phyloP scores from a whole-genome alignment of 495 filamentous ascomycete genomes.

The Evernia prunastri region DNA sequence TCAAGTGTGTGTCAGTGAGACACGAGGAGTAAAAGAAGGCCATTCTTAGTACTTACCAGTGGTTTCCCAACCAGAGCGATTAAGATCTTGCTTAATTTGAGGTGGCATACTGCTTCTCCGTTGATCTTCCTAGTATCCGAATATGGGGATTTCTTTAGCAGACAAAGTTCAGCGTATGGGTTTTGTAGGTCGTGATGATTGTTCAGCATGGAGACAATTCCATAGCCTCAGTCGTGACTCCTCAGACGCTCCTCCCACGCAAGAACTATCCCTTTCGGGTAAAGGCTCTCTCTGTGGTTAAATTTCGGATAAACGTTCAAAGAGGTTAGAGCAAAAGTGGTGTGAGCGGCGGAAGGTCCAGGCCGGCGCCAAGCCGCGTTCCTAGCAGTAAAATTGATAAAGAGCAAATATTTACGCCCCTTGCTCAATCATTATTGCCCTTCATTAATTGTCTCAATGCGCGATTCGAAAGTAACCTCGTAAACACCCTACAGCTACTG shows the following conservation, averaged over 20 bases:
- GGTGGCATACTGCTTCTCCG: constrained; percentile 46
- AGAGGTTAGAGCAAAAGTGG: not conserved
- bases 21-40: constrained; percentile 36
- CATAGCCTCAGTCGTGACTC: too few species aligned
- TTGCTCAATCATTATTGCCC: not conserved
- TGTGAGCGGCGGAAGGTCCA: not conserved
- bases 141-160: not conserved
- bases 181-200: not conserved
- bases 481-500: not conserved
- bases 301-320: too few species aligned
- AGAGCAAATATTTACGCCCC: not conserved
- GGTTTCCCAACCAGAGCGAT: constrained; percentile 91
- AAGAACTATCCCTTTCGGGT: too few species aligned
- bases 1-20: constrained; percentile 8
- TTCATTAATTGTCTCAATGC: too few species aligned
- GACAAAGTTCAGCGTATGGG: not conserved
- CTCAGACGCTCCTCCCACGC: too few species aligned
- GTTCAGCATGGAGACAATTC: not conserved
- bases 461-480: too few species aligned
- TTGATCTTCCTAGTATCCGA: not conserved
- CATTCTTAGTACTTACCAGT: constrained; percentile 65
- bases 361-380: constrained; percentile 3
- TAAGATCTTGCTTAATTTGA: constrained; percentile 91
- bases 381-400: not conserved
- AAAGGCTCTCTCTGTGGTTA: too few species aligned